Evolutionary conservation across 345 rosid species (phyloP).

Genomic region (Bruguiera gymnorhiza): DNA sequence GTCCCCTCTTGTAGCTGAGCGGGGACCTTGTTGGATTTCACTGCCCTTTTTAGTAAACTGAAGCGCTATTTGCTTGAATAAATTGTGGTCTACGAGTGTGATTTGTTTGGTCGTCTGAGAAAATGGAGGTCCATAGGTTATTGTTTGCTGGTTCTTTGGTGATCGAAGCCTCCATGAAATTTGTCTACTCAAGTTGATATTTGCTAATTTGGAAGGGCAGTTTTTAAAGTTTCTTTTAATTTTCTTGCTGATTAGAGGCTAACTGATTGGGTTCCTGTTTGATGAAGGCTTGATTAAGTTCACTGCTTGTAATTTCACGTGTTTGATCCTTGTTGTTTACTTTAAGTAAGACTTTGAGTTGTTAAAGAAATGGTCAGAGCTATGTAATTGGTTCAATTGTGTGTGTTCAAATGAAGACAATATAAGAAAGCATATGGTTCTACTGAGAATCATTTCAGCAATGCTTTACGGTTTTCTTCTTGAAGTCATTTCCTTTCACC

Average conservation of each 20-base stretch:
- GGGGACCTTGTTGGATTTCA: too few relatives aligned
- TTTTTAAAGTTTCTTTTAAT: background rate
- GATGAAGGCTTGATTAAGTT: background rate
- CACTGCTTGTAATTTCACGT: background rate
- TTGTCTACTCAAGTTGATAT: background rate
- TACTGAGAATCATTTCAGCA: too few relatives aligned
- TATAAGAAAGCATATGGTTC: too few relatives aligned
- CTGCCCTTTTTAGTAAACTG: too few relatives aligned
- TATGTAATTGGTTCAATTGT: too few relatives aligned
- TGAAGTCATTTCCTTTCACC: background rate
- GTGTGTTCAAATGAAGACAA: background rate
- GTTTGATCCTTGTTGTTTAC: background rate
- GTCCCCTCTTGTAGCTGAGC: too few relatives aligned
- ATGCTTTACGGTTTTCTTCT: too few relatives aligned
- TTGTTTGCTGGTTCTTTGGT: background rate
- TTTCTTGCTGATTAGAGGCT: background rate
- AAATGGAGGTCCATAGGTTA: background rate
- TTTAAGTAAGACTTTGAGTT: background rate
- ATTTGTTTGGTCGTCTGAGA: constrained; percentile 34
- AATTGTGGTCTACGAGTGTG: too few relatives aligned
- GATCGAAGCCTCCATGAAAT: background rate
- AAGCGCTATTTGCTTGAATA: too few relatives aligned
- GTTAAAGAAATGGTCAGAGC: too few relatives aligned
- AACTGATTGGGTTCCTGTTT: background rate
- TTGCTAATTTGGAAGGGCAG: background rate